Conservation (phyloP, 805 yeast genomes). For the Cyberlindnera maclurae region DNA sequence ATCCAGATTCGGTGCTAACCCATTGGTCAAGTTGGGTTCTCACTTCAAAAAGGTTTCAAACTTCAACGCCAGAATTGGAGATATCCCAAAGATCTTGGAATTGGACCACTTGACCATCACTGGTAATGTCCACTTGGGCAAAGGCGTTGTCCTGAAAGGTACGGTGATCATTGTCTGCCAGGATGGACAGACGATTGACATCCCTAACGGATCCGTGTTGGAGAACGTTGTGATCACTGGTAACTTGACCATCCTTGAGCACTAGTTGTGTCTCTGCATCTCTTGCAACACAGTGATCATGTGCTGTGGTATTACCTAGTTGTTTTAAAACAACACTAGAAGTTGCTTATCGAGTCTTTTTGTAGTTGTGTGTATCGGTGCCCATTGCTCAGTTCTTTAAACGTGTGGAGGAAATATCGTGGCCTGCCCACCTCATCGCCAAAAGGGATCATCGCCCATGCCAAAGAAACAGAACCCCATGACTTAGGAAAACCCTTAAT, state of each 20-base stretch:
- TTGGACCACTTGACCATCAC: slow-evolving; percentile 96
- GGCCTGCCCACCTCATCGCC: too few relatives aligned
- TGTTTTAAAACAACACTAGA: too few relatives aligned
- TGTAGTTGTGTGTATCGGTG: too few relatives aligned
- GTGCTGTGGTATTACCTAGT: too few relatives aligned
- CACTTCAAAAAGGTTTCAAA: slow-evolving; percentile 93
- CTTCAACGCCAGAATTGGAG: slow-evolving; percentile 84
- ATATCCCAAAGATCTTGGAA: slow-evolving; percentile 94
- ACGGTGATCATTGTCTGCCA: slow-evolving; percentile 96
- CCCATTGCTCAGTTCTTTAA: too few relatives aligned
- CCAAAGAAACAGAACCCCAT: neutral
- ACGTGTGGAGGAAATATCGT: too few relatives aligned
- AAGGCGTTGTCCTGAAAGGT: slow-evolving; percentile 86
- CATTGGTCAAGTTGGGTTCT: slow-evolving; percentile 92
- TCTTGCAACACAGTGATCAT: too few relatives aligned
- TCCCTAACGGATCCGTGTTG: slow-evolving; percentile 91
- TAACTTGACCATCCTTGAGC: slow-evolving; percentile 89
- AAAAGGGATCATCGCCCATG: too few relatives aligned
- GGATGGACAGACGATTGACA: slow-evolving; percentile 93
- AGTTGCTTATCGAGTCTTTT: too few relatives aligned
- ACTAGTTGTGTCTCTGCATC: slow-evolving; percentile 23
- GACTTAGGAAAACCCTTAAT: too few relatives aligned
- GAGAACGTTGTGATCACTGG: slow-evolving; percentile 98
- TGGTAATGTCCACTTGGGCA: slow-evolving; percentile 91
- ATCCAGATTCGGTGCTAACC: slow-evolving; percentile 82